Evolutionary conservation across 164 flowering plant species (phyloP).

Genomic region (Sedum album): DNA sequence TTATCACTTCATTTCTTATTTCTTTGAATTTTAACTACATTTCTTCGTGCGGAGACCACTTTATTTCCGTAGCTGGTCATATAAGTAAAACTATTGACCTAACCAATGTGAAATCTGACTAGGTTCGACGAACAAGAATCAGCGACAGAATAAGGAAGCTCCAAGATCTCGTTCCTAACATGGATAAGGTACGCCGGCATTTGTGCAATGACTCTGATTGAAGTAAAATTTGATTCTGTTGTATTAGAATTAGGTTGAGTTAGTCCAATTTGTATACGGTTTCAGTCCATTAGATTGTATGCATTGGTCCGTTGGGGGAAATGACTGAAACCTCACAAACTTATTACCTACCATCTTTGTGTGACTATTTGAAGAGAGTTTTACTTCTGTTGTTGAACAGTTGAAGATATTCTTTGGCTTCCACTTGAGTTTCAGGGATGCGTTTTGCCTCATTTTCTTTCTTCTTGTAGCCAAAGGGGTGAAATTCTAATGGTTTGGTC

Average conservation of each 20-base stretch:
- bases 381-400: too few relatives aligned
- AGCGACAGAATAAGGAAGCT: slow-evolving; percentile 36
- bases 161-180: slow-evolving; percentile 35
- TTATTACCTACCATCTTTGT: too few relatives aligned
- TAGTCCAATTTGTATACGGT: background rate
- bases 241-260: background rate
- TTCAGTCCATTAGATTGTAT: background rate
- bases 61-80: too few relatives aligned
- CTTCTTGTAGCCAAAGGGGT: too few relatives aligned
- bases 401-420: background rate
- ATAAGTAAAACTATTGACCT: too few relatives aligned
- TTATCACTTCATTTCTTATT: slow-evolving; percentile 12
- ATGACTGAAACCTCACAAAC: too few relatives aligned
- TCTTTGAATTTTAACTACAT: background rate
- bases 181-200: slow-evolving; percentile 27
- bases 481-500: too few relatives aligned
- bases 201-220: background rate
- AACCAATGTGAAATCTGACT: background rate
- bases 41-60: background rate
- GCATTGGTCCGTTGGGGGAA: too few relatives aligned
- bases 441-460: too few relatives aligned
- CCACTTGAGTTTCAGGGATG: too few relatives aligned
- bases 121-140: slow-evolving; percentile 35
- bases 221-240: background rate
- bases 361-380: too few relatives aligned